Evolutionary conservation across 2,329 filamentous ascomycete species (phyloP).

Genomic region (Ophiostoma populinum): DNA sequence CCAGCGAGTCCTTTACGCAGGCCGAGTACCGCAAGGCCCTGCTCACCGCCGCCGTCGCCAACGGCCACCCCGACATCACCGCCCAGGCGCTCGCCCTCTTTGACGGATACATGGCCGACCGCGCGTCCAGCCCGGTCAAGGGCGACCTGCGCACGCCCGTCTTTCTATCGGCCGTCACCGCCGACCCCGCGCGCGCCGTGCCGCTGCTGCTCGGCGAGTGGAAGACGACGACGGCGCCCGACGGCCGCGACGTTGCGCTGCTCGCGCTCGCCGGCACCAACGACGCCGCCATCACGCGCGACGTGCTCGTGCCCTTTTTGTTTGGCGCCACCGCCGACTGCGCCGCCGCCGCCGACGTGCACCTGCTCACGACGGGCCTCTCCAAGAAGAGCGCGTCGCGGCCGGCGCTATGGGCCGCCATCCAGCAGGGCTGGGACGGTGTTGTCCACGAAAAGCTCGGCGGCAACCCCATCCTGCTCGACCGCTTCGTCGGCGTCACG

Average conservation of each 20-base stretch:
- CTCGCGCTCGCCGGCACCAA: constrained; percentile 58
- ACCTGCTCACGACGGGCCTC: constrained; percentile 59
- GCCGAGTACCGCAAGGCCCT: constrained; percentile 71
- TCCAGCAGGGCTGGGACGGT: constrained; percentile 70
- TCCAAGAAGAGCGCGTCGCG: constrained; percentile 58
- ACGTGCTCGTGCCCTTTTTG: constrained; percentile 58
- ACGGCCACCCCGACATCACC: constrained; percentile 58
- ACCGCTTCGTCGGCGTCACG: constrained; percentile 68
- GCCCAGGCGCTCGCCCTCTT: constrained; percentile 66
- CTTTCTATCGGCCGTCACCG: constrained; percentile 60
- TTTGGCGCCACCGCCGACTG: constrained; percentile 43
- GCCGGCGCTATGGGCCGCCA: constrained; percentile 65
- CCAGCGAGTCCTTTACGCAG: constrained; percentile 64
- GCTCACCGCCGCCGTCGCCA: constrained; percentile 55
- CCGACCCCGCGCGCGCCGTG: constrained; percentile 50
- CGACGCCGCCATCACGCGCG: constrained; percentile 46
- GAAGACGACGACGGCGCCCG: constrained; percentile 63
- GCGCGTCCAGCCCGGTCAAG: constrained; percentile 52
- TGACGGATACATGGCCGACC: constrained; percentile 56
- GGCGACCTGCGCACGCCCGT: constrained; percentile 67
- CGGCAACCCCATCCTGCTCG: constrained; percentile 69
- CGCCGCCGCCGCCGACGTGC: constrained; percentile 77
- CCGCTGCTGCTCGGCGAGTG: constrained; percentile 73
- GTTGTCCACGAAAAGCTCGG: constrained; percentile 49
- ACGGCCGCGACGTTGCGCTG: constrained; percentile 78